phyloP scores from a whole-genome alignment of 2,329 filamentous ascomycete genomes.

The Colletotrichum acutatum region DNA sequence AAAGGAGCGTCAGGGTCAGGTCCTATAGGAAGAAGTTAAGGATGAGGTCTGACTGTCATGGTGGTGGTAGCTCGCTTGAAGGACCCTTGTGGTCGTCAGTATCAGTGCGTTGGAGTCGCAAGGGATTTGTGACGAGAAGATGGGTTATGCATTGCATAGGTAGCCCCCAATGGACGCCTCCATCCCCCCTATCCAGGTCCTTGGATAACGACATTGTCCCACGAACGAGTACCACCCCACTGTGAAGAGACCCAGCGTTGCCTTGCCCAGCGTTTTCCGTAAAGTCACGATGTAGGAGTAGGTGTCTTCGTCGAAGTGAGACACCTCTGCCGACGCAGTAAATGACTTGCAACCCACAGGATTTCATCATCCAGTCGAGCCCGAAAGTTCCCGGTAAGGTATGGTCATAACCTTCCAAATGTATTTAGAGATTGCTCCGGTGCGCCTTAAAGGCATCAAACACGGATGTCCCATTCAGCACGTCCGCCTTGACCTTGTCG shows the following conservation, averaged over 20 bases:
- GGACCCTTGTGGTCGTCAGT: background rate
- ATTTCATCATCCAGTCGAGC: background rate
- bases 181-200: background rate
- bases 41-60: background rate
- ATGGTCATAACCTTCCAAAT: background rate
- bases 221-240: background rate
- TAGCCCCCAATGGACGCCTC: background rate
- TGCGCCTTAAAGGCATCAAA: slow-evolving; percentile 74
- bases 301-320: background rate
- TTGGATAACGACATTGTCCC: background rate
- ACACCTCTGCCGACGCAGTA: too few species aligned
- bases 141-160: background rate
- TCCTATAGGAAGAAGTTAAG: background rate
- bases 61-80: background rate
- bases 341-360: background rate
- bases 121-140: background rate
- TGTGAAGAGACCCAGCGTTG: background rate
- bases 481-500: slow-evolving; percentile 71
- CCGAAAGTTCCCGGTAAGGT: background rate
- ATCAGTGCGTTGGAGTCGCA: background rate
- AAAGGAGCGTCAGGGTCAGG: background rate
- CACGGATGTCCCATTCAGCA: slow-evolving; percentile 70
- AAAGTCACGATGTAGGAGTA: background rate
- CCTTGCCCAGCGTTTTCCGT: background rate
- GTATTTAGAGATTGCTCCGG: slow-evolving; percentile 49